A percentile compares a stretch with the other conserved stretches of the same genome.
Evolutionary conservation across 1,139 yeast species (phyloP).

Genomic region (Taphrina communis): DNA sequence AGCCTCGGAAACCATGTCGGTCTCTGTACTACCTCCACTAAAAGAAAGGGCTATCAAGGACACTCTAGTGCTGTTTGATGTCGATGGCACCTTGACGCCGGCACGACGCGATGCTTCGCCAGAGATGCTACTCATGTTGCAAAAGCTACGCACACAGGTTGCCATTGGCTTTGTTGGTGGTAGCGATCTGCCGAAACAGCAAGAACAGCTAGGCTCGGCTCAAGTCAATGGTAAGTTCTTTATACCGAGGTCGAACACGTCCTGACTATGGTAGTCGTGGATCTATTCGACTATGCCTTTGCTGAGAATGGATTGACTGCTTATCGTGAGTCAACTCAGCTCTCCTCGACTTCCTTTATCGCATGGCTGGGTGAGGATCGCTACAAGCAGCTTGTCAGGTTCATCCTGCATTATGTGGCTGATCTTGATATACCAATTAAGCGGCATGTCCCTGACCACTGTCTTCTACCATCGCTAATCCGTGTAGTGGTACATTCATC

Average conservation of each 20-base stretch:
- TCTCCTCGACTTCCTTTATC: constrained; percentile 83
- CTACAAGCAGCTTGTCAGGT: constrained; percentile 85
- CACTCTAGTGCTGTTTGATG: constrained; percentile 81
- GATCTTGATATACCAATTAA: constrained; percentile 82
- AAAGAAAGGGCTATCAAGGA: constrained; percentile 52
- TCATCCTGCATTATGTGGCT: constrained; percentile 81
- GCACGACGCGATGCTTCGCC: constrained; percentile 85
- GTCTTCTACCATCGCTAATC: not conserved
- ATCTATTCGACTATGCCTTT: constrained; percentile 92
- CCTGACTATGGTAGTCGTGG: constrained; percentile 53
- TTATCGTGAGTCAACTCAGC: constrained; percentile 82
- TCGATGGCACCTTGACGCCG: constrained; percentile 97
- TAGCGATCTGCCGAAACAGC: constrained; percentile 89
- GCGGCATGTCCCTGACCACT: constrained; percentile 48
- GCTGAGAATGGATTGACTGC: constrained; percentile 98
- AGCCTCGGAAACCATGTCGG: not conserved
- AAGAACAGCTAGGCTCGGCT: constrained; percentile 88
- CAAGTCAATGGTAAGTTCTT: constrained; percentile 42
- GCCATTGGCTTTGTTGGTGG: constrained; percentile 99
- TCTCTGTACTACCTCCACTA: constrained; percentile 48
- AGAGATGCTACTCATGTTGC: constrained; percentile 75
- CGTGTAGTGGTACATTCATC: constrained; percentile 87
- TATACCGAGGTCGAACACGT: not conserved
- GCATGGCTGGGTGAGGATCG: constrained; percentile 94
- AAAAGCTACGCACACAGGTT: constrained; percentile 81